A percentile compares a stretch with the other conserved stretches of the same genome.
These are phyloP conservation scores for Colletotrichum tropicicola DNA, from an alignment of 2,329 filamentous ascomycete species.

Conservation along the genomic window DNA sequence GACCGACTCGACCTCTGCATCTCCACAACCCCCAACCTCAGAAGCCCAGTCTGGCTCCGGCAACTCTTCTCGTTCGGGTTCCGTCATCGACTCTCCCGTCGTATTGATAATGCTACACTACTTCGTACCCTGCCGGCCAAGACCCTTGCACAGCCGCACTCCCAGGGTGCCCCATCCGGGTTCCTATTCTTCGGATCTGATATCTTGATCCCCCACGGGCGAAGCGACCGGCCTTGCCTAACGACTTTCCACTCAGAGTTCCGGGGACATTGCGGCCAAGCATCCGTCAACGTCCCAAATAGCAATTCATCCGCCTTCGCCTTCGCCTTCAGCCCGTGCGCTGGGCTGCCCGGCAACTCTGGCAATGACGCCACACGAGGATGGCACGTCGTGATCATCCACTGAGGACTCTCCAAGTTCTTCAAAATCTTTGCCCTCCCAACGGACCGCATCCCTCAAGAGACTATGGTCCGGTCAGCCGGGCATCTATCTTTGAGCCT, in stretches of 20 bases:
- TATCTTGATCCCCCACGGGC: not conserved
- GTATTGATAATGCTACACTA: not conserved
- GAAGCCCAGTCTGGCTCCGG: not conserved
- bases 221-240: not conserved
- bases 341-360: not conserved
- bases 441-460: not conserved
- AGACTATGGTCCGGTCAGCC: not conserved
- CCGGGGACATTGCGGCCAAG: not conserved
- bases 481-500: not conserved
- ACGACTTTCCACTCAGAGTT: not conserved
- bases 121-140: not conserved
- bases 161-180: slow-evolving; percentile 1
- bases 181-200: not conserved
- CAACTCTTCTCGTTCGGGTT: not conserved
- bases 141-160: slow-evolving; percentile 1
- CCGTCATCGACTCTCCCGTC: not conserved
- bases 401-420: not conserved
- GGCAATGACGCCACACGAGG: not conserved
- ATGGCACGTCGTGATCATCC: not conserved
- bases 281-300: not conserved
- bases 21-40: not conserved
- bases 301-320: not conserved
- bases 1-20: not conserved
- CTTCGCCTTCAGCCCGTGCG: not conserved
- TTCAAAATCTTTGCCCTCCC: not conserved